Conservation (phyloP, 2,329 filamentous ascomycete species). For the Talaromyces sp. region DNA sequence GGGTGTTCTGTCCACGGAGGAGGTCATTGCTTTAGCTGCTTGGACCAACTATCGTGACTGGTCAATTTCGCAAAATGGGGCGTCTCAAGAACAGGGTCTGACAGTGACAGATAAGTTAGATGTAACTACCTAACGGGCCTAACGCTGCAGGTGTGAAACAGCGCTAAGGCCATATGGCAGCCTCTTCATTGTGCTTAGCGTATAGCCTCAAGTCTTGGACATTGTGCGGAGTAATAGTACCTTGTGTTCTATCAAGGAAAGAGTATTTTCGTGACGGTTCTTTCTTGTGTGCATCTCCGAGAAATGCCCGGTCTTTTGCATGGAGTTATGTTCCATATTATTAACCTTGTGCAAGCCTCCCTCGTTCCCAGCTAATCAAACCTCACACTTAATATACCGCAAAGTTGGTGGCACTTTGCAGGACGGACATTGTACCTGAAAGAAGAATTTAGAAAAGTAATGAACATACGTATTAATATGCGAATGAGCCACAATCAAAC, state of each 20-base stretch:
- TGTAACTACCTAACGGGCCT: background rate
- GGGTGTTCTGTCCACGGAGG: background rate
- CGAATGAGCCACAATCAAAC: background rate
- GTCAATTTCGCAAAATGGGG: background rate
- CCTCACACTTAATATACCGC: background rate
- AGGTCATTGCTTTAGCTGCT: background rate
- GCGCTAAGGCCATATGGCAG: conserved; percentile 3
- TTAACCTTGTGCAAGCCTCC: conserved; percentile 1
- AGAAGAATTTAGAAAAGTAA: background rate
- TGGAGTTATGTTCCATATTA: background rate
- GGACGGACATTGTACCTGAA: conserved; percentile 3
- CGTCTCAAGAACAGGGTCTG: background rate
- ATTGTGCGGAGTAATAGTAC: background rate
- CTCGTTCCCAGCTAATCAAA: background rate
- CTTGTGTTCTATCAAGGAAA: background rate
- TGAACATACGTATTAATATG: background rate
- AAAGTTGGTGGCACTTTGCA: background rate
- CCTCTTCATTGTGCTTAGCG: background rate
- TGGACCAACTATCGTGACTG: background rate
- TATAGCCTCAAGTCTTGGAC: background rate
- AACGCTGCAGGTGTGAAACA: conserved; percentile 10
- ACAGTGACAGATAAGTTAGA: conserved; percentile 3
- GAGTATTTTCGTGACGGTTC: background rate
- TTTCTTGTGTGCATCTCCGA: background rate
- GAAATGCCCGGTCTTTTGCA: background rate